phyloP scores from a whole-genome alignment of 805 yeast genomes.

The Hanseniaspora nectarophila region DNA sequence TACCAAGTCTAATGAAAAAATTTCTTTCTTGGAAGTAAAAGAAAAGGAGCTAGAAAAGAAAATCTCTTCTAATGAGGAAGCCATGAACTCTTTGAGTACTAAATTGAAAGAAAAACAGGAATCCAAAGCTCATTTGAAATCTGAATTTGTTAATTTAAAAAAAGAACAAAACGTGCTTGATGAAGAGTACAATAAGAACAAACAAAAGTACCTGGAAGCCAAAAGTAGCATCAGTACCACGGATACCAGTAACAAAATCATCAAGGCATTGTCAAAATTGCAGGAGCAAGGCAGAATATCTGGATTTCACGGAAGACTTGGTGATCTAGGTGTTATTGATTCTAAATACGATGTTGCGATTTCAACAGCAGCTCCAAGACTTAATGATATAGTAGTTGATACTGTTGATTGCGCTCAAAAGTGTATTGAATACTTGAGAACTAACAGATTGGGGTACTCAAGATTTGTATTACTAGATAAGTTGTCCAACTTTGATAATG shows the following conservation, averaged over 20 bases:
- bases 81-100: slow-evolving; percentile 35
- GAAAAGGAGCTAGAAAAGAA: slow-evolving; percentile 33
- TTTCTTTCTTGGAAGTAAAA: slow-evolving; percentile 32
- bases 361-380: slow-evolving; percentile 84
- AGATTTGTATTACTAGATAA: slow-evolving; percentile 71
- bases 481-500: slow-evolving; percentile 49
- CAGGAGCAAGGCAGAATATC: slow-evolving; percentile 68
- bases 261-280: slow-evolving; percentile 53
- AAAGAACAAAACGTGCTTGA: slow-evolving; percentile 40
- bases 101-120: slow-evolving; percentile 39
- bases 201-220: slow-evolving; percentile 61
- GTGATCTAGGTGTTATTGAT: slow-evolving; percentile 85
- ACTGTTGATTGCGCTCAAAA: slow-evolving; percentile 56
- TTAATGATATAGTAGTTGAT: slow-evolving; percentile 90
- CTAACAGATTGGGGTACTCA: slow-evolving; percentile 77
- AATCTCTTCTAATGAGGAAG: slow-evolving; percentile 35
- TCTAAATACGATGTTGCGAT: slow-evolving; percentile 83
- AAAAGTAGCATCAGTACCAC: slow-evolving; percentile 41
- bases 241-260: slow-evolving; percentile 63
- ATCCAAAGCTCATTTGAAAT: slow-evolving; percentile 46
- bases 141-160: slow-evolving; percentile 47
- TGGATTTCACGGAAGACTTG: slow-evolving; percentile 84
- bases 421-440: slow-evolving; percentile 72
- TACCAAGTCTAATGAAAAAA: slow-evolving; percentile 32
- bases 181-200: slow-evolving; percentile 43